Evolutionary conservation across 257 asterid genomes (phyloP).

Genomic region (Nicotiana undulata): DNA sequence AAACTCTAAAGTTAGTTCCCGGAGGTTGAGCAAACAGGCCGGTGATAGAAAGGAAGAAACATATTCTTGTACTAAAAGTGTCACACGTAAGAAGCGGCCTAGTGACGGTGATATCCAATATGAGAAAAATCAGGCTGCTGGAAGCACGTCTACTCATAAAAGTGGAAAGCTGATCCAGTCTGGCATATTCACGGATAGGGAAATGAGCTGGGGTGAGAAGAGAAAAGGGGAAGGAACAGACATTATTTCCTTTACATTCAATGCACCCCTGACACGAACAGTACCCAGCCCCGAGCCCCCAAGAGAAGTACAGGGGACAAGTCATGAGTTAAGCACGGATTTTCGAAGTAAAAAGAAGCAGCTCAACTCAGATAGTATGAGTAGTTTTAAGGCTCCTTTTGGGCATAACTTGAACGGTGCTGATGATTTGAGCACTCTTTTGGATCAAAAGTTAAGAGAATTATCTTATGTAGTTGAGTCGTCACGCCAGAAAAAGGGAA

Average conservation of each 20-base stretch:
- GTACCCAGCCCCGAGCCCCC: conserved; percentile 25
- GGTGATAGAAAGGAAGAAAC: conserved; percentile 36
- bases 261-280: conserved; percentile 60
- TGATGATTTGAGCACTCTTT: conserved; percentile 60
- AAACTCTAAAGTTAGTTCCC: conserved; percentile 41
- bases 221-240: conserved; percentile 44
- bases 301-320: conserved; percentile 30
- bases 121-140: conserved; percentile 33
- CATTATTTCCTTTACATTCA: conserved; percentile 84
- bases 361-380: conserved; percentile 25
- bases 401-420: conserved; percentile 43
- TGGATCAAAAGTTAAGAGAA: conserved; percentile 78
- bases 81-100: conserved; percentile 53
- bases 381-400: conserved; percentile 22
- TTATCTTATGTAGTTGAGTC: conserved; percentile 51
- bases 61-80: conserved; percentile 32
- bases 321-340: conserved; percentile 26
- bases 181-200: conserved; percentile 19
- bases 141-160: conserved; percentile 18
- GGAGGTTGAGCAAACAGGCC: conserved; percentile 40
- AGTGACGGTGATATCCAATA: conserved; percentile 50
- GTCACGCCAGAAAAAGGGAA: conserved; percentile 32
- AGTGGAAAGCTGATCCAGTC: conserved; percentile 35
- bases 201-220: conserved; percentile 38
- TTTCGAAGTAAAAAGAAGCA: conserved; percentile 33